phyloP scores from a whole-genome alignment of 768 basidiomycete species.

The Tricholoma terreum region DNA sequence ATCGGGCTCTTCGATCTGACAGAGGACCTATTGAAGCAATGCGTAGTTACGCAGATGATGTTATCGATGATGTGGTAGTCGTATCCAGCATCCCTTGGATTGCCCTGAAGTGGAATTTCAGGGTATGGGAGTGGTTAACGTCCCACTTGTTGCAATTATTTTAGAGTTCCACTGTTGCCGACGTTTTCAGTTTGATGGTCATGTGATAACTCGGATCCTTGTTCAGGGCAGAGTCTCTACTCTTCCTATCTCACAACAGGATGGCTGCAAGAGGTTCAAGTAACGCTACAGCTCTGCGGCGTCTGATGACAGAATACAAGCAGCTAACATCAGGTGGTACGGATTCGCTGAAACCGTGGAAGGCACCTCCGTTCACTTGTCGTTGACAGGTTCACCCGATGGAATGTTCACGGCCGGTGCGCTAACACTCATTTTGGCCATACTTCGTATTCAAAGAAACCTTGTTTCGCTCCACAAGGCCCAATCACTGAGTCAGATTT shows the following conservation, averaged over 20 bases:
- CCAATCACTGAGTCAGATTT: slow-evolving; percentile 91
- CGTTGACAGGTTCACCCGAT: slow-evolving; percentile 70
- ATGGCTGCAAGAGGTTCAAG: slow-evolving; percentile 56
- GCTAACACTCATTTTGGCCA: not conserved
- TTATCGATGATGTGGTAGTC: too few relatives aligned
- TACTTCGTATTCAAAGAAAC: not conserved
- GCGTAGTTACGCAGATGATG: not conserved
- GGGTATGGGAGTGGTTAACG: too few relatives aligned
- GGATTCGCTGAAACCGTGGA: slow-evolving; percentile 10
- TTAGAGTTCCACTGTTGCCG: too few relatives aligned
- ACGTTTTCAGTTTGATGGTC: not conserved
- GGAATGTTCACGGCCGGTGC: slow-evolving; percentile 93
- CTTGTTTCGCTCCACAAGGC: slow-evolving; percentile 40
- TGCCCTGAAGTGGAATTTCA: too few relatives aligned
- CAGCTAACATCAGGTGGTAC: slow-evolving; percentile 77
- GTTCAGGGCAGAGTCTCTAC: not conserved
- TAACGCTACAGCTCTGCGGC: slow-evolving; percentile 71
- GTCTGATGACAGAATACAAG: slow-evolving; percentile 93
- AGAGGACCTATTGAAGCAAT: not conserved
- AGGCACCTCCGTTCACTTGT: not conserved
- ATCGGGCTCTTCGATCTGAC: not conserved
- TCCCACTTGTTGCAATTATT: too few relatives aligned
- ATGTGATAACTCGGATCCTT: not conserved
- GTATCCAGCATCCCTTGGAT: too few relatives aligned
- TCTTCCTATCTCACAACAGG: not conserved